Base-by-base conservation (phyloP, 2,329 filamentous ascomycete species). In the Hawksworthiomyces lignivorus region DNA sequence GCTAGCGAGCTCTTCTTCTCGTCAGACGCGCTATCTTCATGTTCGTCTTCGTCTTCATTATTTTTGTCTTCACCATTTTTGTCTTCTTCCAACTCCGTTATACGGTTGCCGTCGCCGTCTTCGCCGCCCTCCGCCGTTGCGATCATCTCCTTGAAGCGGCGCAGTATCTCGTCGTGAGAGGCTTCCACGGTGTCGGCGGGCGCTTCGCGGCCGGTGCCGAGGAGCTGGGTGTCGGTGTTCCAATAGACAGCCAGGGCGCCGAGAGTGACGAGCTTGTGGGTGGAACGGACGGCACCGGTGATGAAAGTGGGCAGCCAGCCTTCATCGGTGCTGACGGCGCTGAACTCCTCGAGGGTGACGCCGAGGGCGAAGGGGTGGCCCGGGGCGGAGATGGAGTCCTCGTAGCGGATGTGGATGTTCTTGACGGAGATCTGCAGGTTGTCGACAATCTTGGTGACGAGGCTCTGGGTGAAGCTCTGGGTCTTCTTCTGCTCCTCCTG, bases 341-440 rank as follows among this genome's bases (percentile, higher is more conserved):
- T 97, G 67, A 99, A 89, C 62, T 97, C 90, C 57, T 94, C 85
- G 44, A 99, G 75, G 0, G 89, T 98, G 46, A 98, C 60, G 36
- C 94, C 92, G 6, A 94, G 75, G 5, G 92, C 87, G 55, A 98
- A 98, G 0, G 94, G 90, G 60, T 98, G 92, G 1, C 88, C 89
- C 0, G 90, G 89, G 9, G 89, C 86, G 17, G 92, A 94, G 54
- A 98, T 87, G 12, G 90, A 89, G 64, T 99, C 92, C 64, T 99
- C 92, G 63, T 98, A 99, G 54, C 92, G 86, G 50, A 98, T 78
- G 61, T 99, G 92, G 46, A 99, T 95, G 60, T 97, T 98, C 71
- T 95, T 97, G 62, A 99, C 82, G 19, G 85, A 92, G 54, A 98
- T 87, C 62, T 99, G 92, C 30, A 99, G 72, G 57, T 99, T 99